phyloP scores from a whole-genome alignment of 495 filamentous ascomycete genomes.

The Penicillium verhagenii region DNA sequence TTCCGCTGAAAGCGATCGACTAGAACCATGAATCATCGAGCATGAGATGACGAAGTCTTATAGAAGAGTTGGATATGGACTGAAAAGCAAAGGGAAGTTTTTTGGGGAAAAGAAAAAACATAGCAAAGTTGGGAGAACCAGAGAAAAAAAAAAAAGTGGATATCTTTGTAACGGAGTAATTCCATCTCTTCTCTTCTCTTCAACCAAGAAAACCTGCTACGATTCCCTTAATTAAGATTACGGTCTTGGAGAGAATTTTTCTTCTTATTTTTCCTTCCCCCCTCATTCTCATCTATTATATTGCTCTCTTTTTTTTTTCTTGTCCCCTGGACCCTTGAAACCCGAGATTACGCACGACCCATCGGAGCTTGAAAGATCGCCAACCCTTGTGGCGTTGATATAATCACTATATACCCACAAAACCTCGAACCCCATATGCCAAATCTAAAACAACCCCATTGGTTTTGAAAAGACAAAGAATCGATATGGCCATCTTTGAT shows the following conservation, averaged over 20 bases:
- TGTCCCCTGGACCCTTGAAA: background rate
- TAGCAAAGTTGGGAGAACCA: too few species aligned
- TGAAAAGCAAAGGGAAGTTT: background rate
- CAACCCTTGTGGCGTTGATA: conserved; percentile 3
- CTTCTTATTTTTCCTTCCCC: conserved; percentile 6
- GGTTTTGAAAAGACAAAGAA: background rate
- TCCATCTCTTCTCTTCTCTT: too few species aligned
- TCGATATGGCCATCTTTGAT: conserved; percentile 39
- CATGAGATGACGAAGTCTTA: background rate
- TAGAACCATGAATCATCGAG: conserved; percentile 5
- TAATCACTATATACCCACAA: background rate
- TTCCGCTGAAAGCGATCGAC: background rate
- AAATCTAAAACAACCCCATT: background rate
- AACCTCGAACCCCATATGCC: background rate
- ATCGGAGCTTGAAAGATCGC: conserved; percentile 3
- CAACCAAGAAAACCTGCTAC: conserved; percentile 11
- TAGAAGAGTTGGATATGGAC: background rate
- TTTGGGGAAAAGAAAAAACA: too few species aligned
- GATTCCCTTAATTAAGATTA: conserved; percentile 14
- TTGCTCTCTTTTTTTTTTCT: background rate
- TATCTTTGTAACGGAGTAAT: background rate
- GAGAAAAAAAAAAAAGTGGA: conserved; percentile 2
- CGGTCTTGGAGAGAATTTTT: conserved; percentile 5
- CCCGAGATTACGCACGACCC: conserved; percentile 3
- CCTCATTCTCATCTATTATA: background rate